Conservation (phyloP, 257 asterid genomes). For the Mitragyna speciosa region DNA sequence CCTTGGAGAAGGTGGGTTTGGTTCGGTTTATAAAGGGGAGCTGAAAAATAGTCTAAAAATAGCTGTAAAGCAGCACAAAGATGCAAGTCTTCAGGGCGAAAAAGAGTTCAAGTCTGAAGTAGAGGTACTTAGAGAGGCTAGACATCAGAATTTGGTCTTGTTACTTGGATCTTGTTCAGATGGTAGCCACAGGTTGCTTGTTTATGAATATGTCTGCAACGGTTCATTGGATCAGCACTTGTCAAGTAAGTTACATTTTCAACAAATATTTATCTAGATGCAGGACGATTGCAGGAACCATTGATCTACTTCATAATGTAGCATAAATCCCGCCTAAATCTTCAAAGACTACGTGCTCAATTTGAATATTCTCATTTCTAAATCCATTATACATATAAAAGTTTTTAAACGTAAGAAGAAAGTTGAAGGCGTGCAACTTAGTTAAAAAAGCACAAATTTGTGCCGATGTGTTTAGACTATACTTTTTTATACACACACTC, state of each 20-base stretch:
- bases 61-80: slow-evolving; percentile 71
- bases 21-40: slow-evolving; percentile 51
- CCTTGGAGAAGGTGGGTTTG: slow-evolving; percentile 76
- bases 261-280: not conserved
- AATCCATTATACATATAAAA: too few species aligned
- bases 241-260: slow-evolving; percentile 36
- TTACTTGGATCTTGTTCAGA: slow-evolving; percentile 63
- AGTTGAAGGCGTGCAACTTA: too few species aligned
- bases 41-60: slow-evolving; percentile 47
- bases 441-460: too few species aligned
- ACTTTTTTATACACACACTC: too few species aligned
- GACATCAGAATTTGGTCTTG: slow-evolving; percentile 67
- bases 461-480: too few species aligned
- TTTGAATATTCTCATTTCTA: too few species aligned
- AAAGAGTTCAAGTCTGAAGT: slow-evolving; percentile 71
- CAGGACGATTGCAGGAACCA: not conserved
- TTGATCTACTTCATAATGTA: not conserved
- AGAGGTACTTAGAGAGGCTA: slow-evolving; percentile 57
- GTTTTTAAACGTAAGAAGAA: too few species aligned
- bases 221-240: slow-evolving; percentile 58
- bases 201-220: slow-evolving; percentile 71
- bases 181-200: slow-evolving; percentile 59
- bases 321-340: too few species aligned
- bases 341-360: too few species aligned
- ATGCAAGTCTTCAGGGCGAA: slow-evolving; percentile 71